phyloP scores from a whole-genome alignment of 2,329 filamentous ascomycete genomes.

The Diaporthe vexans region DNA sequence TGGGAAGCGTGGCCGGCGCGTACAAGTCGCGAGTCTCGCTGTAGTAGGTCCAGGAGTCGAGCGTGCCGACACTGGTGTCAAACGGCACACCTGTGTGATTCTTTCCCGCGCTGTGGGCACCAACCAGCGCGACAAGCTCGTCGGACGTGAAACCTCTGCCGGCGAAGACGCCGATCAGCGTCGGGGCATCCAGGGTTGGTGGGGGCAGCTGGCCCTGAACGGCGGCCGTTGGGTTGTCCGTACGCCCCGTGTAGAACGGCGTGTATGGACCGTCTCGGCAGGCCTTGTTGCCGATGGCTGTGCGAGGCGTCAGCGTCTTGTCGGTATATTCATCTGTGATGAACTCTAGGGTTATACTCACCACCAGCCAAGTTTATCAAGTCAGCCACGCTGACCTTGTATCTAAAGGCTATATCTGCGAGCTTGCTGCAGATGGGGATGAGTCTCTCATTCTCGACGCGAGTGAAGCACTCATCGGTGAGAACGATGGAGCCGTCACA shows the following conservation, averaged over 20 bases:
- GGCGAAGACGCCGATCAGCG: slow-evolving; percentile 44
- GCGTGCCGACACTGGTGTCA: slow-evolving; percentile 44
- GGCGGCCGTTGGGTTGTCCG: slow-evolving; percentile 45
- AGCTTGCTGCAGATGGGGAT: slow-evolving; percentile 32
- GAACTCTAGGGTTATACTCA: background rate
- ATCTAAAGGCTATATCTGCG: slow-evolving; percentile 5
- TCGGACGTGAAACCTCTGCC: slow-evolving; percentile 46
- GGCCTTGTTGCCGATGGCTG: slow-evolving; percentile 47
- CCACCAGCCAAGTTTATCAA: slow-evolving; percentile 40
- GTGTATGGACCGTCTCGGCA: slow-evolving; percentile 46
- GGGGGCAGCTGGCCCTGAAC: slow-evolving; percentile 44
- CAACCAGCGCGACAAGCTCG: slow-evolving; percentile 48
- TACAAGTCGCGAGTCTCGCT: slow-evolving; percentile 46
- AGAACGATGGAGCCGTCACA: slow-evolving; percentile 41
- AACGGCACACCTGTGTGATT: slow-evolving; percentile 45
- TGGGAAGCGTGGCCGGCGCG: slow-evolving; percentile 45
- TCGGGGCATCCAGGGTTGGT: slow-evolving; percentile 41
- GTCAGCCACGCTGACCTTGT: slow-evolving; percentile 35
- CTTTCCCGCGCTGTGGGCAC: slow-evolving; percentile 47
- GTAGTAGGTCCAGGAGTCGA: slow-evolving; percentile 47
- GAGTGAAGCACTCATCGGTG: slow-evolving; percentile 33
- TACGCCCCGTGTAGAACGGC: slow-evolving; percentile 47
- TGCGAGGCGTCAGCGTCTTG: slow-evolving; percentile 33
- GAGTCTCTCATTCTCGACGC: slow-evolving; percentile 29
- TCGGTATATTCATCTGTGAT: background rate